Percentiles rank a stretch among this genome's conserved stretches.
These are phyloP conservation scores for Tolypocladium pustulatum DNA, from an alignment of 2,329 filamentous ascomycete genomes.

Conservation along the genomic window DNA sequence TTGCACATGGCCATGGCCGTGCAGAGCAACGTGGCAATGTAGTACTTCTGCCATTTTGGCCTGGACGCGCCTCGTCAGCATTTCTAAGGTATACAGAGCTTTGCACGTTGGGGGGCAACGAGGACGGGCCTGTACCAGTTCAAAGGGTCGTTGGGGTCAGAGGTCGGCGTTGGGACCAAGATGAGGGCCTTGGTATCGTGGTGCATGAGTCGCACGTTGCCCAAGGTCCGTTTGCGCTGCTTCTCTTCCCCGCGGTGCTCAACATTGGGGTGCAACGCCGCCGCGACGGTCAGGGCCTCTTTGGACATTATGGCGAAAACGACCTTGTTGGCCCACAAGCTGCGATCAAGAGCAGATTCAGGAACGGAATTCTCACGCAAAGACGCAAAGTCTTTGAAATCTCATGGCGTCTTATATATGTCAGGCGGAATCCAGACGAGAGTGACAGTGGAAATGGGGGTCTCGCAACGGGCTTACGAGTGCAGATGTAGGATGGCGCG, in stretches of 20 bases:
- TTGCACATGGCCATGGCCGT: slow-evolving; percentile 45
- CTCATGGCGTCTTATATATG: not conserved
- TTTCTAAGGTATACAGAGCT: not conserved
- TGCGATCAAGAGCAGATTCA: not conserved
- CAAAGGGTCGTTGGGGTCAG: slow-evolving; percentile 19
- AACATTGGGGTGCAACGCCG: slow-evolving; percentile 3
- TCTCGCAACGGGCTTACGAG: not conserved
- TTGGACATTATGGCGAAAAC: not conserved
- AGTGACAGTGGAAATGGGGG: not conserved
- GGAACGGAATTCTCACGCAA: not conserved
- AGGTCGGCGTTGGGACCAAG: slow-evolving; percentile 26
- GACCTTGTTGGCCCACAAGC: not conserved
- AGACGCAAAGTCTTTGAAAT: not conserved
- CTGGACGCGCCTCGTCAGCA: slow-evolving; percentile 13
- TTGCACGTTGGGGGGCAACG: not conserved
- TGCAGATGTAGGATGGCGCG: not conserved
- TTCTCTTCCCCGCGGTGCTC: slow-evolving; percentile 2
- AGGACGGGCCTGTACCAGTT: slow-evolving; percentile 28
- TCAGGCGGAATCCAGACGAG: not conserved
- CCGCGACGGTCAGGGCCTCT: slow-evolving; percentile 1
- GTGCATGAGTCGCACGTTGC: slow-evolving; percentile 30
- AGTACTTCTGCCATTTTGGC: slow-evolving; percentile 36
- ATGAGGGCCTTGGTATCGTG: slow-evolving; percentile 34
- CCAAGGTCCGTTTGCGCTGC: slow-evolving; percentile 19
- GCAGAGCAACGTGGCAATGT: slow-evolving; percentile 38